Base-by-base conservation (phyloP, 441 rosid species). In the Euphorbia corollata region DNA sequence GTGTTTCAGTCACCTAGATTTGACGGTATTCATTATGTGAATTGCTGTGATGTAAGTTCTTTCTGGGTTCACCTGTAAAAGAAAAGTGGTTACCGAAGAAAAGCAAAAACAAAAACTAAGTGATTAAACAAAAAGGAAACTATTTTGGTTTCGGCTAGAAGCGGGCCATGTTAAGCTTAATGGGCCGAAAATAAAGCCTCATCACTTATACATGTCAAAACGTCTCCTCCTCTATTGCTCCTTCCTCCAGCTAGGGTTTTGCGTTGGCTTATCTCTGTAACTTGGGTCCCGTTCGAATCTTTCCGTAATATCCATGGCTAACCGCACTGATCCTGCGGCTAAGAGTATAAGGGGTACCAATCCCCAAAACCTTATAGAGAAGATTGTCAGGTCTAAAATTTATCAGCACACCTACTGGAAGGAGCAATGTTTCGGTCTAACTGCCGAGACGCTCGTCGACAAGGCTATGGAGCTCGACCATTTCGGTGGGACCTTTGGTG, bases 391-490 rank as follows among this genome's bases (percentile, higher is more conserved):
- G 41, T 78, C 94, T 41, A 91, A 94, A 77, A 94, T 94, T 15
- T 88, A 94, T 76, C 92, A 91, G 77, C 80, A 94, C 75, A 89
- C 92, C 10, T 89, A 87, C 68, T 91, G 99, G 97, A 94, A 94
- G 74, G 99, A 91, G 82, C 94, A 91, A 48, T 91, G 98, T 70
- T 93, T 93, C 56, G 96, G 99, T 1, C 76, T 87, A 32, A 91
- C 97, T 41, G 97, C 97, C 50, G 99, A 91, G 86, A 89, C 99
- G 3, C 81, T 94, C 0, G 99, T 91, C 7, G 97, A 94, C 77
- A 94, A 88, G 74, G 98, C 96, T 41, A 91, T 94, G 97, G 98
- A 91, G 81, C 94, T 94, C 36, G 97, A 89, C 73, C 96, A 88
- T 68, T 63, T 93, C 41, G 97, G 99, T 4, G 94, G 98, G 2